Evolutionary conservation across 1,139 yeast genomes (phyloP).

Genomic region (Protomyces pachydermus): DNA sequence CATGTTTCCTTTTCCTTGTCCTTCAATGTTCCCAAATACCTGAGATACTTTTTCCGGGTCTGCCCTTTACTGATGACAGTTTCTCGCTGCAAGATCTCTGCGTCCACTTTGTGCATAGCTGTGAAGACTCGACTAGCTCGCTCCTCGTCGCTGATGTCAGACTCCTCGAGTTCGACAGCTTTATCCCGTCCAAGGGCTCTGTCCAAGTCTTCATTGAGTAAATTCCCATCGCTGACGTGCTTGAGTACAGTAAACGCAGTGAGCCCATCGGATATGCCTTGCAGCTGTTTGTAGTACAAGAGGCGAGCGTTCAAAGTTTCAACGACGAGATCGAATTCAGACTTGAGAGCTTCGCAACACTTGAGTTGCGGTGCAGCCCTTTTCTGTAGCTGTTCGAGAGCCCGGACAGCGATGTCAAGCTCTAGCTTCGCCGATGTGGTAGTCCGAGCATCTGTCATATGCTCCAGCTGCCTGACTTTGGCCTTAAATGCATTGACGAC

Average conservation of each 20-base stretch:
- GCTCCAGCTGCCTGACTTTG: not conserved
- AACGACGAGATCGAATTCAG: slow-evolving; percentile 40
- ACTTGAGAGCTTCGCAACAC: slow-evolving; percentile 34
- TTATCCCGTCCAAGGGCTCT: slow-evolving; percentile 10
- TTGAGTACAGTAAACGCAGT: slow-evolving; percentile 31
- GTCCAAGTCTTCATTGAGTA: slow-evolving; percentile 1
- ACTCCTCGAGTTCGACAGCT: slow-evolving; percentile 4
- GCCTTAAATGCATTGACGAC: not conserved
- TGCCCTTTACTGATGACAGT: slow-evolving; percentile 29
- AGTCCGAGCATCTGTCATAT: not conserved
- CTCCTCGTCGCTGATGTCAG: slow-evolving; percentile 31
- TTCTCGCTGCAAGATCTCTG: slow-evolving; percentile 11
- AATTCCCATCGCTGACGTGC: not conserved
- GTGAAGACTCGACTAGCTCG: slow-evolving; percentile 31
- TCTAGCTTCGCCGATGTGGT: not conserved
- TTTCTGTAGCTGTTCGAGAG: slow-evolving; percentile 26
- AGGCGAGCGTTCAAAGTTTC: slow-evolving; percentile 63
- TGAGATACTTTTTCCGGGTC: slow-evolving; percentile 54
- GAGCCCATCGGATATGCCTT: slow-evolving; percentile 77
- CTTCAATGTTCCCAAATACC: slow-evolving; percentile 43
- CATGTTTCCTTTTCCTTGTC: slow-evolving; percentile 49
- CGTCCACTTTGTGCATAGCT: slow-evolving; percentile 24
- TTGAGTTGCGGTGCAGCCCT: not conserved
- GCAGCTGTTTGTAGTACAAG: slow-evolving; percentile 76
- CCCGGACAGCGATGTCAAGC: slow-evolving; percentile 4